phyloP scores from a whole-genome alignment of 2,329 filamentous ascomycete genomes.

The Xylariales sp. region DNA sequence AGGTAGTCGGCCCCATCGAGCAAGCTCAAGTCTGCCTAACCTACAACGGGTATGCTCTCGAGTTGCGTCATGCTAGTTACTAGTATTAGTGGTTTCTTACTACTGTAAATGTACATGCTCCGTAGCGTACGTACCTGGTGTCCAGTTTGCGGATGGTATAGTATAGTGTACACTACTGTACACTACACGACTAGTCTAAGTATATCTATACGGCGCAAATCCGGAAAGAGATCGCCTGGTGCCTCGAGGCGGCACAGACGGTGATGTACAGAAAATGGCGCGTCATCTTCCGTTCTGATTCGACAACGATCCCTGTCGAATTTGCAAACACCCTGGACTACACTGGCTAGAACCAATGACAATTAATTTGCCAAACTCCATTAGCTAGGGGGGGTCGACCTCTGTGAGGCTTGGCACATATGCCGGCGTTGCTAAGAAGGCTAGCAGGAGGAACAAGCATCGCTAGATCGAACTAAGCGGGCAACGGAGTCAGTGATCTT shows the following conservation, averaged over 20 bases:
- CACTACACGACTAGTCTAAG: neutral
- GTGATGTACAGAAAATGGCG: slow-evolving; percentile 51
- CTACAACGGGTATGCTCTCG: slow-evolving; percentile 6
- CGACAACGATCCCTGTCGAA: slow-evolving; percentile 32
- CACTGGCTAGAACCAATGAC: slow-evolving; percentile 37
- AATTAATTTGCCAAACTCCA: slow-evolving; percentile 39
- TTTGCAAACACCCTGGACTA: slow-evolving; percentile 30
- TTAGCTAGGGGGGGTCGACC: slow-evolving; percentile 32
- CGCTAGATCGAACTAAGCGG: slow-evolving; percentile 53
- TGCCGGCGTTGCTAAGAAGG: slow-evolving; percentile 34
- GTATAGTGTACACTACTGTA: no score
- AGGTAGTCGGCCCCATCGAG: slow-evolving; percentile 17
- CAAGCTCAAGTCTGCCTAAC: slow-evolving; percentile 22
- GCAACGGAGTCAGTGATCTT: slow-evolving; percentile 52
- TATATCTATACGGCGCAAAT: slow-evolving; percentile 32
- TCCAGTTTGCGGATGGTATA: slow-evolving; percentile 9
- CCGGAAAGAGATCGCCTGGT: slow-evolving; percentile 40
- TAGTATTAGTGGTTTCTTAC: slow-evolving; percentile 15
- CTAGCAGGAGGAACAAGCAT: slow-evolving; percentile 42
- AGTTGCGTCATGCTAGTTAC: slow-evolving; percentile 30
- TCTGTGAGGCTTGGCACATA: slow-evolving; percentile 37
- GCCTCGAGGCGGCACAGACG: slow-evolving; percentile 46
- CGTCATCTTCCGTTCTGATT: slow-evolving; percentile 47
- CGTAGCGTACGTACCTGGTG: neutral
- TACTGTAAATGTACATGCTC: slow-evolving; percentile 9